phyloP scores from a whole-genome alignment of 805 yeast genomes.

The Spathaspora hagerdaliae region DNA sequence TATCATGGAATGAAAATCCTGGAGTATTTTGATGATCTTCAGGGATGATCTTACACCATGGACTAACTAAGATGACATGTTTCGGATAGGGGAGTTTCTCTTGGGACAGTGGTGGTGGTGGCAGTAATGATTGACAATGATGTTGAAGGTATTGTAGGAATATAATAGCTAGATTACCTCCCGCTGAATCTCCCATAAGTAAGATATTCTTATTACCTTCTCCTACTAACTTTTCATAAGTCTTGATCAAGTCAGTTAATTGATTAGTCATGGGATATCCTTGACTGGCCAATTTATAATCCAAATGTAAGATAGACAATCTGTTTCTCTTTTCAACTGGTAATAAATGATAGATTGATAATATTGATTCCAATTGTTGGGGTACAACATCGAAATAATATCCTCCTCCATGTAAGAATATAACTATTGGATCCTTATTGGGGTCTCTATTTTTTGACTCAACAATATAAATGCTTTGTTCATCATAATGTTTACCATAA shows the following conservation, averaged over 20 bases:
- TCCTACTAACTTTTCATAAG: conserved; percentile 18
- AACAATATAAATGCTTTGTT: conserved; percentile 30
- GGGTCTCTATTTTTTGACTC: conserved; percentile 21
- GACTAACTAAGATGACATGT: conserved; percentile 26
- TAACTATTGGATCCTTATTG: conserved; percentile 25
- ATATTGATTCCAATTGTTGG: conserved; percentile 25
- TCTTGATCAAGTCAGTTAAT: conserved; percentile 23
- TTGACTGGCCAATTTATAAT: conserved; percentile 26
- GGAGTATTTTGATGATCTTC: conserved; percentile 15
- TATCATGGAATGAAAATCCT: conserved; percentile 34
- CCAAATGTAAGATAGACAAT: conserved; percentile 25
- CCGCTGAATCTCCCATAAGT: conserved; percentile 42
- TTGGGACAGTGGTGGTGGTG: too few species aligned
- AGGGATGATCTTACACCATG: conserved; percentile 35
- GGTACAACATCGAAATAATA: conserved; percentile 28
- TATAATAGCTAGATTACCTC: conserved; percentile 33
- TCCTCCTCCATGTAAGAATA: conserved; percentile 41
- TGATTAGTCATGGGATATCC: conserved; percentile 32
- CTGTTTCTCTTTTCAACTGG: conserved; percentile 12
- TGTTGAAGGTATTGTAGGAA: conserved; percentile 25
- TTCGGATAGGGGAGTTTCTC: conserved; percentile 21
- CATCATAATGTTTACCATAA: conserved; percentile 29
- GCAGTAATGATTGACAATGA: not conserved
- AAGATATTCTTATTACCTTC: conserved; percentile 25
- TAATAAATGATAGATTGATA: conserved; percentile 25